Base-by-base conservation (phyloP, 2,329 filamentous ascomycete species). In the Bimuria novae-zelandiae region DNA sequence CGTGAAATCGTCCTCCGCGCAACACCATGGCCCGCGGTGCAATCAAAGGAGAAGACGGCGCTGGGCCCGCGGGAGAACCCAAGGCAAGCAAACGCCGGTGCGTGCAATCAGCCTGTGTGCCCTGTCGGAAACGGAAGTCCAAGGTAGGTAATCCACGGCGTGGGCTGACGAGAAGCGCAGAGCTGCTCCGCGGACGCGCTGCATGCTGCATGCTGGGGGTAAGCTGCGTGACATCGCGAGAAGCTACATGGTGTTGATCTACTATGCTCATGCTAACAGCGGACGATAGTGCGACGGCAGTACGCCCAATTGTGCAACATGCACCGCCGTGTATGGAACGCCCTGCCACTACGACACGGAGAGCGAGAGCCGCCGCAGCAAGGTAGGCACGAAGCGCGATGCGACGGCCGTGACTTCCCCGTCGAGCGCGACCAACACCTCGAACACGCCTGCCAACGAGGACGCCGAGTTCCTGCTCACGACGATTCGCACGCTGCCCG, bases 121-220 rank as follows among this genome's bases (percentile, higher is more conserved):
- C 77, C n/a, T 81, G 78, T 62, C 71, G 79, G 35, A 79, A 78
- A 61, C 75, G 79, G 52, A 81, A 81, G 60, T 79, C 75, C 52
- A 80, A 80, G 70, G 78, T 77, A 51, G 46, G 72, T 39, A 33
- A 25, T 46, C 19, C 21, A 46, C 11, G 17, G 27, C 25, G 23
- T n/a, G 23, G 23, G 30, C n/a, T n/a, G 33, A 16, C 33, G 33
- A 19, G 27, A n/a, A n/a, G n/a, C n/a, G n/a, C n/a, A n/a, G n/a
- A n/a, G n/a, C n/a, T 16, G 41, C 25, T 43, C 41, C 41, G 41
- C 51, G 42, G 50, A 52, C 44, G 46, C 46, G 36, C 35, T 49
- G 45, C 45, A 40, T 33, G 36, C 35, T 49, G 45, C 45, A 40
- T 33, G 16, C 27, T 32, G 36, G 36, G 10, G 14, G 17, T 49